These are phyloP conservation scores for Globisporangium solare DNA, from an alignment of 352 stramenopile species.

Conservation along the genomic window DNA sequence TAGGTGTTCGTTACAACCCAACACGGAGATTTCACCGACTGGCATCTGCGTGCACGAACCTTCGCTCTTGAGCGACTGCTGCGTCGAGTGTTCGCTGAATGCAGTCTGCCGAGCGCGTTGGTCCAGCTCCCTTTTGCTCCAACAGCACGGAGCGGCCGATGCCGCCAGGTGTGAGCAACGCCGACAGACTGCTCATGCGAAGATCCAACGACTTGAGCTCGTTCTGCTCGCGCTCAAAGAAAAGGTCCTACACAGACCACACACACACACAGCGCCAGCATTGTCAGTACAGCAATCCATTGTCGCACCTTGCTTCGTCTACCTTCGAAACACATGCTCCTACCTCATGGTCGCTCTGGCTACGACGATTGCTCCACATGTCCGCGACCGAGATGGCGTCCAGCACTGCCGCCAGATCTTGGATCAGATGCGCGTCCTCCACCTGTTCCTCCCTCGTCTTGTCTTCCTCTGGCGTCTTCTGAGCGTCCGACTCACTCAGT, in stretches of 20 bases:
- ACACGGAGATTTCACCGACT: not conserved
- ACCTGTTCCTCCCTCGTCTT: slow-evolving; percentile 37
- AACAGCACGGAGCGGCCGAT: slow-evolving; percentile 24
- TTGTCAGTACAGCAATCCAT: not conserved
- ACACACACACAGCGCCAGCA: not conserved
- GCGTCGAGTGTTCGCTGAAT: slow-evolving; percentile 29
- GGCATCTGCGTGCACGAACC: slow-evolving; percentile 1
- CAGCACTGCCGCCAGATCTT: slow-evolving; percentile 38
- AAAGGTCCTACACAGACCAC: slow-evolving; percentile 8
- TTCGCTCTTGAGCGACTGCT: slow-evolving; percentile 15
- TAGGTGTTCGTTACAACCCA: slow-evolving; percentile 1
- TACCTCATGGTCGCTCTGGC: slow-evolving; percentile 23
- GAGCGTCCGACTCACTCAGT: slow-evolving; percentile 17
- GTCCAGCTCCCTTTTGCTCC: not conserved
- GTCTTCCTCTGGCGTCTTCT: slow-evolving; percentile 21
- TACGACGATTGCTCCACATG: slow-evolving; percentile 19
- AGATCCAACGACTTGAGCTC: slow-evolving; percentile 11
- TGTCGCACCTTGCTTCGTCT: too few species aligned
- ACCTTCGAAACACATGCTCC: not conserved
- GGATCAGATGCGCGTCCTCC: slow-evolving; percentile 30
- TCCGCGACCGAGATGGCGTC: slow-evolving; percentile 47
- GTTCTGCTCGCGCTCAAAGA: slow-evolving; percentile 20
- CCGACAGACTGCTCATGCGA: slow-evolving; percentile 7
- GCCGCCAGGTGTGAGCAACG: slow-evolving; percentile 15
- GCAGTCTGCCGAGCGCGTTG: slow-evolving; percentile 14